Conservation (phyloP, 2,329 filamentous ascomycete genomes). For the Diaporthe citri region DNA sequence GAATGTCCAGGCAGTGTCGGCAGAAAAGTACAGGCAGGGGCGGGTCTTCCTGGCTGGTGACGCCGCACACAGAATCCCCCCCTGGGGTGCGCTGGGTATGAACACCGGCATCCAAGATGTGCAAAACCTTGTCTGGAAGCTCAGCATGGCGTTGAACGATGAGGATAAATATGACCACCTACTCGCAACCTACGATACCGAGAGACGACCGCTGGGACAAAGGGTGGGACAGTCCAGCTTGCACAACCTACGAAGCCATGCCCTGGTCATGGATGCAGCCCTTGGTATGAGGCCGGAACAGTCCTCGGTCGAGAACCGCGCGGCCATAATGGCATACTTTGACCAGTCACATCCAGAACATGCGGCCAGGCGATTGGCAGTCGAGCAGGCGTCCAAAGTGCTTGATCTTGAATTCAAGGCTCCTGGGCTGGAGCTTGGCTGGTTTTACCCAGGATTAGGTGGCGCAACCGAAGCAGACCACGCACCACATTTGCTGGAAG, state of each 20-base stretch:
- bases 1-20: conserved; percentile 47
- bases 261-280: conserved; percentile 48
- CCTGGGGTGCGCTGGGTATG: conserved; percentile 51
- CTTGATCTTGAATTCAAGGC: conserved; percentile 51
- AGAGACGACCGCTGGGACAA: conserved; percentile 51
- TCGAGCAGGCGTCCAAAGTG: conserved; percentile 44
- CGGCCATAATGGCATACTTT: conserved; percentile 45
- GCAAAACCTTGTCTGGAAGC: conserved; percentile 54
- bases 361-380: conserved; percentile 42
- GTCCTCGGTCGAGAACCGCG: conserved; percentile 43
- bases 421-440: conserved; percentile 50
- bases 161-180: conserved; percentile 42
- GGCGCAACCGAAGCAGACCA: conserved; percentile 27
- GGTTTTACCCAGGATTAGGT: conserved; percentile 47
- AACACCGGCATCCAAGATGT: conserved; percentile 54
- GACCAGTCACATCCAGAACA: conserved; percentile 43
- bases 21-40: conserved; percentile 46
- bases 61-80: conserved; percentile 52
- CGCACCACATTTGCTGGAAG: background rate
- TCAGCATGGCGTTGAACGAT: conserved; percentile 47
- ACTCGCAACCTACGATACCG: conserved; percentile 49
- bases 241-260: conserved; percentile 48
- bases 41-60: conserved; percentile 53
- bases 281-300: conserved; percentile 47
- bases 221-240: conserved; percentile 47